Conservation (phyloP, 345 rosid species). For the Eutrema japonicum region DNA sequence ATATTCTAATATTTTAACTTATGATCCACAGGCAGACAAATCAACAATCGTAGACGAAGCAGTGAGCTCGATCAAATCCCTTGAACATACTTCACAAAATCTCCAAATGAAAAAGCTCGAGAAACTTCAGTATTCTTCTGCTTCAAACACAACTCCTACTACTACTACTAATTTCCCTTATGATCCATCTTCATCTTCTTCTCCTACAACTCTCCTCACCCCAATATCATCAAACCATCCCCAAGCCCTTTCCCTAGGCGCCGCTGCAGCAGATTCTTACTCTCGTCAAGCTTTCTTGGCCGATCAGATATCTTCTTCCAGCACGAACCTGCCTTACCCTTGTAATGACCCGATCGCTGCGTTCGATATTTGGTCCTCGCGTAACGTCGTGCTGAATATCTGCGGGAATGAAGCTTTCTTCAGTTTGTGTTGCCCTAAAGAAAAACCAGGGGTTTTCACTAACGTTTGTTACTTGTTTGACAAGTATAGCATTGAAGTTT, state of each 20-base stretch:
- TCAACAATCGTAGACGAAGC: slow-evolving; percentile 76
- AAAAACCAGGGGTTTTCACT: slow-evolving; percentile 54
- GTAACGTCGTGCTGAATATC: slow-evolving; percentile 63
- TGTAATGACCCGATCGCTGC: slow-evolving; percentile 38
- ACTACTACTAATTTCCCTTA: slow-evolving; percentile 25
- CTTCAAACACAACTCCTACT: slow-evolving; percentile 34
- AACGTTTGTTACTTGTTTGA: slow-evolving; percentile 59
- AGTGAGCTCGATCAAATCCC: slow-evolving; percentile 51
- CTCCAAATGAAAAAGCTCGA: slow-evolving; percentile 59
- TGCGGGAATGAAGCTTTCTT: slow-evolving; percentile 66
- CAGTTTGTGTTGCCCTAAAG: slow-evolving; percentile 53
- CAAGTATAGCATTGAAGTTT: slow-evolving; percentile 60
- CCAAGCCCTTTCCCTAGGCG: slow-evolving; percentile 14
- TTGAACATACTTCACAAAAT: slow-evolving; percentile 48
- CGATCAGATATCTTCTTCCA: slow-evolving; percentile 50
- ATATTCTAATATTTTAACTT: slow-evolving; percentile 6
- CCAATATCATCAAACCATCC: slow-evolving; percentile 32
- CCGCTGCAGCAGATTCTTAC: slow-evolving; percentile 24
- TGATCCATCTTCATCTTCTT: slow-evolving; percentile 46
- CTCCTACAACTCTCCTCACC: slow-evolving; percentile 41
- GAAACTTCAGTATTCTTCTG: slow-evolving; percentile 46
- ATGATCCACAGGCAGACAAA: slow-evolving; percentile 64
- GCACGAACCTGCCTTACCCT: slow-evolving; percentile 42
- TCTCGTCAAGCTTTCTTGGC: slow-evolving; percentile 60
- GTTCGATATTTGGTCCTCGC: slow-evolving; percentile 65